Percentiles rank a stretch among this genome's conserved stretches.
Conservation (phyloP, 1,139 yeast species). For the Kodamaea sp. region DNA sequence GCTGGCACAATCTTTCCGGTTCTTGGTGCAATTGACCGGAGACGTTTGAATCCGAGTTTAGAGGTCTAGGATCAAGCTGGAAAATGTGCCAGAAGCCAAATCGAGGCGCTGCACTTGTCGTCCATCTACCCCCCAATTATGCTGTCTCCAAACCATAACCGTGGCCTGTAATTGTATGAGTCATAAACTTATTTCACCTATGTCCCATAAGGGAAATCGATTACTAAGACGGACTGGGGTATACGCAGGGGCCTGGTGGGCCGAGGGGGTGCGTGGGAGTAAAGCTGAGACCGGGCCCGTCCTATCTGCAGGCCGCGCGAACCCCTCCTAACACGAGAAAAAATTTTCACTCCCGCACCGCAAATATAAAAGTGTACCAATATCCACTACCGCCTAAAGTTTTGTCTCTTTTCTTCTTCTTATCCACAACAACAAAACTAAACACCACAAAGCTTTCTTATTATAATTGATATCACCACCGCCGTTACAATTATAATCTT, state of each 20-base stretch:
- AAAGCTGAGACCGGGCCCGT: constrained; percentile 5
- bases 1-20: too few species aligned
- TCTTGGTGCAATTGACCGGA: too few species aligned
- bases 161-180: too few species aligned
- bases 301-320: constrained; percentile 1
- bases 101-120: too few species aligned
- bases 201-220: too few species aligned
- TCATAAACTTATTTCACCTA: too few species aligned
- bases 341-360: constrained; percentile 11
- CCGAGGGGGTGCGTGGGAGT: constrained; percentile 1
- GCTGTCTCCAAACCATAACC: too few species aligned
- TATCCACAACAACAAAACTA: constrained; percentile 10
- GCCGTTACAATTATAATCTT: constrained; percentile 7
- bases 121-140: too few species aligned
- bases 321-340: constrained; percentile 9
- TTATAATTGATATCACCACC: too few species aligned
- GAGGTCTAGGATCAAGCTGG: too few species aligned
- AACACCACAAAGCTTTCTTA: constrained; percentile 3
- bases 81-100: too few species aligned
- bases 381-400: constrained; percentile 1
- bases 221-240: constrained; percentile 9
- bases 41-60: too few species aligned
- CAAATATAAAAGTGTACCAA: constrained; percentile 10
- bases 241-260: constrained; percentile 3
- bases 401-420: constrained; percentile 5